phyloP scores from a whole-genome alignment of 352 stramenopile species.

The Phytophthora pini region DNA sequence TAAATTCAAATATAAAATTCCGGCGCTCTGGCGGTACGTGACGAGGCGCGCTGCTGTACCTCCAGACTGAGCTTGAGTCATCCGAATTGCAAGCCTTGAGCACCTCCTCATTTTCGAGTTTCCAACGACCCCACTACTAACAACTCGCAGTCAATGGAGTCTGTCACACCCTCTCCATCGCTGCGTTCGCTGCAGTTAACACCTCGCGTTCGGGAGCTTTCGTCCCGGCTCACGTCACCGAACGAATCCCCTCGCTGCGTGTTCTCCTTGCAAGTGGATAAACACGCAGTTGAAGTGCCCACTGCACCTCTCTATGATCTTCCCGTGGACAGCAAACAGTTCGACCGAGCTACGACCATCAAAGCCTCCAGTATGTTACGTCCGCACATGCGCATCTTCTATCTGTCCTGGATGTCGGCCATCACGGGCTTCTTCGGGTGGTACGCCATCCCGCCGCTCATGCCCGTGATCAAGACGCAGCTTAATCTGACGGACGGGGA shows the following conservation, averaged over 20 bases:
- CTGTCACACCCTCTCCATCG: constrained; percentile 5
- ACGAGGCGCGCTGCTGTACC: constrained; percentile 1
- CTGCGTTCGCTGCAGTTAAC: constrained; percentile 33
- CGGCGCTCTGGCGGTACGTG: constrained; percentile 7
- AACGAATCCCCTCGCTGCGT: constrained; percentile 10
- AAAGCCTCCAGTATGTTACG: constrained; percentile 78
- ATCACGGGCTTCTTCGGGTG: constrained; percentile 95
- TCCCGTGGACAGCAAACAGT: constrained; percentile 57
- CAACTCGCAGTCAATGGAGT: not conserved
- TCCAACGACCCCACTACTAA: constrained; percentile 1
- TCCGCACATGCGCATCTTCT: constrained; percentile 95
- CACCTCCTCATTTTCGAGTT: constrained; percentile 14
- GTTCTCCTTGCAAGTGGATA: constrained; percentile 11
- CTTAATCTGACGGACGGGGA: constrained; percentile 88
- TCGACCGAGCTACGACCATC: constrained; percentile 77
- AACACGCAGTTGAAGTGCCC: constrained; percentile 8
- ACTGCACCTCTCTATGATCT: constrained; percentile 39
- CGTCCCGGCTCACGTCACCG: constrained; percentile 25
- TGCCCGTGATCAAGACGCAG: constrained; percentile 89
- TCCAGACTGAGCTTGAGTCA: constrained; percentile 23
- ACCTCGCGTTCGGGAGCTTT: constrained; percentile 27
- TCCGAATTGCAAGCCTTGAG: constrained; percentile 7
- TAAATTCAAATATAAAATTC: not conserved
- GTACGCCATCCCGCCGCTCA: constrained; percentile 95
- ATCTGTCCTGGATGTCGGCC: constrained; percentile 92